These are phyloP conservation scores for Mucuna pruriens DNA, from an alignment of 306 rosid species.

Conservation along the genomic window DNA sequence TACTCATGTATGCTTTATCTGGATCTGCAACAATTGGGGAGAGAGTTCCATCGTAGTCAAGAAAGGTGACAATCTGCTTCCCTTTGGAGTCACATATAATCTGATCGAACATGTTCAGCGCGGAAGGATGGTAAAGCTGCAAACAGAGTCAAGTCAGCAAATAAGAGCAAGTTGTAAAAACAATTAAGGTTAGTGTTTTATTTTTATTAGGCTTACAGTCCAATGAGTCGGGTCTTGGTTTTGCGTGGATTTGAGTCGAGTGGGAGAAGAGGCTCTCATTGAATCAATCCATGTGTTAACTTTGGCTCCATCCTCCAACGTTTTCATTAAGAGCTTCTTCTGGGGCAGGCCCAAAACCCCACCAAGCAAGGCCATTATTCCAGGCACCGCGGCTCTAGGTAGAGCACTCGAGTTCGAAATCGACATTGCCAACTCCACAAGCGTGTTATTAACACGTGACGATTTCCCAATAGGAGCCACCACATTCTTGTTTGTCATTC, in stretches of 20 bases:
- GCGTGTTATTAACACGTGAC: slow-evolving; percentile 45
- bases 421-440: slow-evolving; percentile 49
- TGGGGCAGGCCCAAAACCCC: slow-evolving; percentile 45
- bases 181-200: not conserved
- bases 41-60: slow-evolving; percentile 96
- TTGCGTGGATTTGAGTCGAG: slow-evolving; percentile 52
- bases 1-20: slow-evolving; percentile 81
- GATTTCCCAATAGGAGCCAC: slow-evolving; percentile 50
- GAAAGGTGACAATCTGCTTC: slow-evolving; percentile 75
- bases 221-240: slow-evolving; percentile 49
- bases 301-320: slow-evolving; percentile 48
- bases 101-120: slow-evolving; percentile 67
- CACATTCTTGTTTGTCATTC: slow-evolving; percentile 75
- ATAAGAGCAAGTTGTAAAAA: not conserved
- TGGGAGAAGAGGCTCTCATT: slow-evolving; percentile 92
- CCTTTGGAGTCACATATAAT: slow-evolving; percentile 60
- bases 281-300: slow-evolving; percentile 75
- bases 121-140: slow-evolving; percentile 83
- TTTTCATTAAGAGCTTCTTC: slow-evolving; percentile 47
- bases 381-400: slow-evolving; percentile 41
- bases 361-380: slow-evolving; percentile 45
- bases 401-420: slow-evolving; percentile 42
- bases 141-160: slow-evolving; percentile 5
- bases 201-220: slow-evolving; percentile 54
- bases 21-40: slow-evolving; percentile 97